Conservation (phyloP, 2,329 filamentous ascomycete species). For the Penicillium sp. region DNA sequence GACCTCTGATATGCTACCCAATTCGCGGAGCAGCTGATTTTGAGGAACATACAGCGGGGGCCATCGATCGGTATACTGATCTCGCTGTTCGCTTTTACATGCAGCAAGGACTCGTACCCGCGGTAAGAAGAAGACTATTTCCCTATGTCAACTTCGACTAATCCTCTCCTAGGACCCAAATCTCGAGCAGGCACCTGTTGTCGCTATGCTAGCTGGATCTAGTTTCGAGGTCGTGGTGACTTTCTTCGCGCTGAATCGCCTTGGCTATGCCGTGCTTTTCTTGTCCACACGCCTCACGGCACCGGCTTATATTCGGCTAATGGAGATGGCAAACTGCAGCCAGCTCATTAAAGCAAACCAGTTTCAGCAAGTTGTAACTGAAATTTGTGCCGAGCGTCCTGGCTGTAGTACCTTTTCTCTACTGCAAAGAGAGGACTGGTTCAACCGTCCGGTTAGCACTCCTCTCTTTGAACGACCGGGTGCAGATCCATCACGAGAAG, state of each 20-base stretch:
- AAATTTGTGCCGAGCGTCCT: slow-evolving; percentile 15
- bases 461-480: slow-evolving; percentile 11
- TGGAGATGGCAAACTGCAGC: slow-evolving; percentile 41
- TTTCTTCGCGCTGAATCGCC: slow-evolving; percentile 52
- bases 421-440: slow-evolving; percentile 19
- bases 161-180: slow-evolving; percentile 16
- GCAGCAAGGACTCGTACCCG: slow-evolving; percentile 14
- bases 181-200: slow-evolving; percentile 35
- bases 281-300: slow-evolving; percentile 54
- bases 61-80: slow-evolving; percentile 22
- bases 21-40: slow-evolving; percentile 16
- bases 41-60: slow-evolving; percentile 19
- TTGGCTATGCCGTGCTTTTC: slow-evolving; percentile 56
- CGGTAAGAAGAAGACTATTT: slow-evolving; percentile 4
- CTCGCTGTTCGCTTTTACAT: slow-evolving; percentile 19
- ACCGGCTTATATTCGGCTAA: slow-evolving; percentile 49
- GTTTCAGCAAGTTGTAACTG: slow-evolving; percentile 16
- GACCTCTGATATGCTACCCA: slow-evolving; percentile 20
- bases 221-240: slow-evolving; percentile 56
- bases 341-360: slow-evolving; percentile 18
- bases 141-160: neutral
- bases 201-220: slow-evolving; percentile 54
- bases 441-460: slow-evolving; percentile 12
- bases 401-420: slow-evolving; percentile 20
- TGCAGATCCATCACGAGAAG: slow-evolving; percentile 22